Evolutionary conservation across 345 rosid species (phyloP).

Genomic region (Toxicodendron radicans): DNA sequence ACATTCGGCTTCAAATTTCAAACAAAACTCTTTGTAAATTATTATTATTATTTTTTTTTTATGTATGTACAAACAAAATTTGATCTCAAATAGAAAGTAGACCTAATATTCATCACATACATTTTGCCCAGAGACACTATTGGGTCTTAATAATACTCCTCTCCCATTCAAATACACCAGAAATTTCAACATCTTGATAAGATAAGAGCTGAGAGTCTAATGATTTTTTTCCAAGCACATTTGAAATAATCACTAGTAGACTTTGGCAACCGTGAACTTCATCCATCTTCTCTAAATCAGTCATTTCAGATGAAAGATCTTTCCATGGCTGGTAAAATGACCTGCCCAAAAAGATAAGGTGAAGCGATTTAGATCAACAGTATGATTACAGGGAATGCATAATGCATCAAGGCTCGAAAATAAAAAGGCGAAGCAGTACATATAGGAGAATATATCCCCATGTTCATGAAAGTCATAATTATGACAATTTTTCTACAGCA

Average conservation of each 20-base stretch:
- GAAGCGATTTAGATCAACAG: background rate
- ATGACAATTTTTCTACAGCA: background rate
- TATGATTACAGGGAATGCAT: background rate
- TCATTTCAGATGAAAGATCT: conserved; percentile 45
- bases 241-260: conserved; percentile 44
- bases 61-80: background rate
- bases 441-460: background rate
- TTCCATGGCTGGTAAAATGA: conserved; percentile 68
- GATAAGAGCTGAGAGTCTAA: conserved; percentile 30
- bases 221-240: conserved; percentile 41
- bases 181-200: conserved; percentile 35
- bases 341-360: conserved; percentile 42
- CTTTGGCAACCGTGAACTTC: conserved; percentile 66
- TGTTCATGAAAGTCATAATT: background rate
- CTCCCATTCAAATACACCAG: conserved; percentile 61
- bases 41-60: too few species aligned
- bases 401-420: background rate
- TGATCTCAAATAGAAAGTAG: background rate
- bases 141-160: conserved; percentile 34
- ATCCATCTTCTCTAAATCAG: conserved; percentile 47
- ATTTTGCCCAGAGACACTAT: background rate
- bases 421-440: background rate
- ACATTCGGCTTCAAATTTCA: too few species aligned
- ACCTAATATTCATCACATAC: background rate
- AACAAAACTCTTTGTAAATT: too few species aligned